These are phyloP conservation scores for Rugonectria rugulosa DNA, from an alignment of 2,329 filamentous ascomycete species.

Conservation along the genomic window DNA sequence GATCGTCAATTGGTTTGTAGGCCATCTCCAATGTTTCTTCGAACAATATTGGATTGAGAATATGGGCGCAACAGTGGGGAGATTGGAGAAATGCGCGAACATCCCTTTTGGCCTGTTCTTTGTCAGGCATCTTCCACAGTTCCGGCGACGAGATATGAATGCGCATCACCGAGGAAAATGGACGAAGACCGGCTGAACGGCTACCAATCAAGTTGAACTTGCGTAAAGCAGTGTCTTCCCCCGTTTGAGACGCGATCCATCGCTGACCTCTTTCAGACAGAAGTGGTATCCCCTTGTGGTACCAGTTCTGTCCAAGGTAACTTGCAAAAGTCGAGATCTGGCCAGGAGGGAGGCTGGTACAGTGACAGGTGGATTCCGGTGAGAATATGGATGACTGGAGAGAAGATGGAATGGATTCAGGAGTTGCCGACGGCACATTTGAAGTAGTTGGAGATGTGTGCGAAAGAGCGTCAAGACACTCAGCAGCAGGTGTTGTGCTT, in stretches of 20 bases:
- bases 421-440: not conserved
- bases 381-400: not conserved
- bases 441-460: not conserved
- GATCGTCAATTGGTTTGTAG: not conserved
- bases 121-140: conserved; percentile 6
- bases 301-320: conserved; percentile 20
- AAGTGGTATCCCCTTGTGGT: conserved; percentile 20
- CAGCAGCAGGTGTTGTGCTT: conserved; percentile 1
- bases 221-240: conserved; percentile 4
- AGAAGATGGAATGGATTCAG: not conserved
- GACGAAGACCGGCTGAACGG: not conserved
- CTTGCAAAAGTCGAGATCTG: conserved; percentile 17
- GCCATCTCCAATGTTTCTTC: conserved; percentile 12
- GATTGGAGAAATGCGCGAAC: not conserved
- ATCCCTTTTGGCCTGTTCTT: too few species aligned
- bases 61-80: too few species aligned
- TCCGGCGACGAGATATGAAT: not conserved
- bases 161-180: too few species aligned
- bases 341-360: conserved; percentile 3
- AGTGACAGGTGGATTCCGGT: not conserved
- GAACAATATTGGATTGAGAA: conserved; percentile 12
- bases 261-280: conserved; percentile 11
- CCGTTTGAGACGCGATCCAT: conserved; percentile 20
- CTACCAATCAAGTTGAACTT: conserved; percentile 12
- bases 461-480: not conserved